Percentiles rank a stretch among this genome's conserved stretches.
phyloP scores from a whole-genome alignment of 139 green algal species.

The Chlorella ohadii region DNA sequence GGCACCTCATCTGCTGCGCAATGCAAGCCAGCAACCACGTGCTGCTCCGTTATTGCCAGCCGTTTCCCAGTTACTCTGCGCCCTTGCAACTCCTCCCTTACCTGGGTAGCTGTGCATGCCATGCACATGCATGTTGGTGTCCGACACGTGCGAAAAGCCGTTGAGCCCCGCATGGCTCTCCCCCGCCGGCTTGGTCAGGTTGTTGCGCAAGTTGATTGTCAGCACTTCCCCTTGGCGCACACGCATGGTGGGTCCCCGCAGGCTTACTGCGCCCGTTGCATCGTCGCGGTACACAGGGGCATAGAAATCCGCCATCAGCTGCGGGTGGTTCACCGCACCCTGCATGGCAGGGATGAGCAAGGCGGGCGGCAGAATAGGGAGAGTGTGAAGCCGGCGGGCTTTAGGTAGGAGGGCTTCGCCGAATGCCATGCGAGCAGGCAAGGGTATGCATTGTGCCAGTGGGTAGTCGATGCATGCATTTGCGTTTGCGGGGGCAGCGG shows the following conservation, averaged over 20 bases:
- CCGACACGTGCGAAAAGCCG: background rate
- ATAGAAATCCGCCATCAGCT: background rate
- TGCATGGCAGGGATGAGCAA: background rate
- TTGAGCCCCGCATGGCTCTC: background rate
- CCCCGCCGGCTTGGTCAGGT: background rate
- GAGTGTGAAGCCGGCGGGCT: too few species aligned
- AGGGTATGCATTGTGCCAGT: too few species aligned
- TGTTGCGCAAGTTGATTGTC: background rate
- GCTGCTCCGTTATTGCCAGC: too few species aligned
- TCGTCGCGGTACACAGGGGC: background rate
- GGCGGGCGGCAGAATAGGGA: too few species aligned
- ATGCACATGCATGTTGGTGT: constrained; percentile 1
- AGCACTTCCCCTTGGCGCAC: background rate
- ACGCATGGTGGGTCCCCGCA: background rate
- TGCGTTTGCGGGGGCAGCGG: too few species aligned
- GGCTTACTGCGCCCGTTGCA: background rate
- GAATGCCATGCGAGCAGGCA: too few species aligned
- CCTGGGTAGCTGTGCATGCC: constrained; percentile 2
- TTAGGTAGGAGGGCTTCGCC: too few species aligned
- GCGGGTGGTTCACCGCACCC: background rate
- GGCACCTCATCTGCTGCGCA: too few species aligned
- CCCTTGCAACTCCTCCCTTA: background rate
- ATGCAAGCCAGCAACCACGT: too few species aligned
- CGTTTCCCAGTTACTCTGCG: background rate
- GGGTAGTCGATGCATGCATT: too few species aligned